These are phyloP conservation scores for Galerina sulciceps DNA, from an alignment of 768 basidiomycete species.

Conservation along the genomic window DNA sequence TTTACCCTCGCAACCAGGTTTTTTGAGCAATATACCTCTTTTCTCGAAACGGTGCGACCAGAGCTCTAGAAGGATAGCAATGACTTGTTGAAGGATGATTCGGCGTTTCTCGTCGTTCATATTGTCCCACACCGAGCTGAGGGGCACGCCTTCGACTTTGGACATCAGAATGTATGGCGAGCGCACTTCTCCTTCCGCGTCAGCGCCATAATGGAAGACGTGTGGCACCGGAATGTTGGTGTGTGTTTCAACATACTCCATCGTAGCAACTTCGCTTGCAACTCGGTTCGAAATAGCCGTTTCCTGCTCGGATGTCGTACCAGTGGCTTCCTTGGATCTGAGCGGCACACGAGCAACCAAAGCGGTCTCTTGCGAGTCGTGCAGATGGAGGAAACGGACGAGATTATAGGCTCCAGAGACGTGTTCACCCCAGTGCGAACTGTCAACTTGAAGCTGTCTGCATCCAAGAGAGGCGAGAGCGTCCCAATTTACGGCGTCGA, in stretches of 20 bases:
- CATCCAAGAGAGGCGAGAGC: background rate
- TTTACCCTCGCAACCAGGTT: background rate
- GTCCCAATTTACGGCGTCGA: background rate
- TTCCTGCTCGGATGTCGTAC: background rate
- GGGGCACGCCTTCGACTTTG: conserved; percentile 3
- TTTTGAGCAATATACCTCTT: background rate
- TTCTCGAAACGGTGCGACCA: conserved; percentile 9
- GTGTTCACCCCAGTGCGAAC: conserved; percentile 1
- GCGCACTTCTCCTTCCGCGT: background rate
- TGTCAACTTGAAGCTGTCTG: background rate
- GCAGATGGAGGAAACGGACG: conserved; percentile 8
- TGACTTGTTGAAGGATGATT: conserved; percentile 3
- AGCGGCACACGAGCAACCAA: conserved; percentile 6
- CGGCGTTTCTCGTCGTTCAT: conserved; percentile 8
- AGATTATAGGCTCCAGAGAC: conserved; percentile 3
- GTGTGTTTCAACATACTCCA: conserved; percentile 2
- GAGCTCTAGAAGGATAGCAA: conserved; percentile 8
- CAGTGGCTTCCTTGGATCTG: background rate
- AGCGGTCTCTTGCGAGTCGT: background rate
- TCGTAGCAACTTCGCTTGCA: conserved; percentile 6
- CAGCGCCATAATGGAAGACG: background rate
- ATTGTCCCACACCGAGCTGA: conserved; percentile 1
- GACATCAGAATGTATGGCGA: conserved; percentile 7
- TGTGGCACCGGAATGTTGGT: conserved; percentile 1
- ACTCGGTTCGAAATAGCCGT: background rate